Percentiles rank a stretch among this genome's conserved stretches.
Evolutionary conservation across 2,329 filamentous ascomycete genomes (phyloP).

Genomic region (Colletotrichum graminicola): DNA sequence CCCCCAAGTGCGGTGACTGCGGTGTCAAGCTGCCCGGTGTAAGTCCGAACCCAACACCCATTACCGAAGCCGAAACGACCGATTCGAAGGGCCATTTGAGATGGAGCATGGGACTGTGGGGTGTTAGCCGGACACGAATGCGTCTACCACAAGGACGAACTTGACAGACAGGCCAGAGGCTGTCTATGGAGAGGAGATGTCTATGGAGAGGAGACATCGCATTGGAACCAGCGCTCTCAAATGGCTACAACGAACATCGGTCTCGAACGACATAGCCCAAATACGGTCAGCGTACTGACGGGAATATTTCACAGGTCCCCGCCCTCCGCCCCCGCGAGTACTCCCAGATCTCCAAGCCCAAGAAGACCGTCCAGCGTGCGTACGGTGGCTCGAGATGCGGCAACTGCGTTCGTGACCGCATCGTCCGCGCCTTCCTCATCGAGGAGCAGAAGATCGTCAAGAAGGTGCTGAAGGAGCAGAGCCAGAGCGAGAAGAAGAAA

Average conservation of each 20-base stretch:
- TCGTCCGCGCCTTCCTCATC: constrained; percentile 98
- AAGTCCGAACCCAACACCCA: constrained; percentile 65
- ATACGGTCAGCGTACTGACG: constrained; percentile 14
- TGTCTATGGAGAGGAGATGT: neutral
- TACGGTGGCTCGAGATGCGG: constrained; percentile 99
- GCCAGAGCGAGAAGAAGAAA: constrained; percentile 78
- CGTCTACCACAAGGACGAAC: neutral
- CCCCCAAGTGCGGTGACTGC: constrained; percentile 99
- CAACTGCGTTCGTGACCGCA: constrained; percentile 98
- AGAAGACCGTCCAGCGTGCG: constrained; percentile 99
- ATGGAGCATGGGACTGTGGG: constrained; percentile 13
- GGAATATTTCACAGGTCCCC: constrained; percentile 73
- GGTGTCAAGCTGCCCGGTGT: constrained; percentile 97
- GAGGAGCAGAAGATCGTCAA: constrained; percentile 99
- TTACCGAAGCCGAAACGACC: constrained; percentile 23
- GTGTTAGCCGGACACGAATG: neutral
- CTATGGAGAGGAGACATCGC: neutral
- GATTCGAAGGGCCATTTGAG: constrained; percentile 23
- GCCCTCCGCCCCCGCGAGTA: constrained; percentile 99
- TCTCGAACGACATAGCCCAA: neutral
- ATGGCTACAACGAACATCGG: constrained; percentile 17
- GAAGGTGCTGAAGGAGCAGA: constrained; percentile 99
- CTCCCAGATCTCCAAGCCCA: constrained; percentile 94
- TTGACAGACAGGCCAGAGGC: neutral
- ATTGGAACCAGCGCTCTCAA: constrained; percentile 20